Percentiles rank a stretch among this genome's conserved stretches.
These are phyloP conservation scores for Fusarium compactum DNA, from an alignment of 2,329 filamentous ascomycete species.

Conservation along the genomic window DNA sequence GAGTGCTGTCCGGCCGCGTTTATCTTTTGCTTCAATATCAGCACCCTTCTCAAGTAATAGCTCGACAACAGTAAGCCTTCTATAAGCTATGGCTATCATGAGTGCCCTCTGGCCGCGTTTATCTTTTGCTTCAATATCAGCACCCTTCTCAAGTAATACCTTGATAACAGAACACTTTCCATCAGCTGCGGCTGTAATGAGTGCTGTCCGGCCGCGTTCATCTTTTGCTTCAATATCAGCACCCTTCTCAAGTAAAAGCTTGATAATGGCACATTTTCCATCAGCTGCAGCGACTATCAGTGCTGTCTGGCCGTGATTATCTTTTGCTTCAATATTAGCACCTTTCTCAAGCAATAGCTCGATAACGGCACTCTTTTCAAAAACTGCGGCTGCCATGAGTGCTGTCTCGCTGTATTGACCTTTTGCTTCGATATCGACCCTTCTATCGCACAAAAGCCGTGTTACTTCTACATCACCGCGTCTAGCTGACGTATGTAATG, in stretches of 20 bases:
- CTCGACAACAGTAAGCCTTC: neutral
- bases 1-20: too few relatives aligned
- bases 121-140: neutral
- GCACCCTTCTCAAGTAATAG: neutral
- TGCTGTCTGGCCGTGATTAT: rapidly evolving
- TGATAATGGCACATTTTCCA: rapidly evolving
- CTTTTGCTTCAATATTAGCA: neutral
- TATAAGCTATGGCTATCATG: too few relatives aligned
- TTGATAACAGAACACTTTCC: neutral
- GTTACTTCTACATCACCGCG: neutral
- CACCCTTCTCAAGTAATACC: neutral
- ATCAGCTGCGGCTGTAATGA: too few relatives aligned
- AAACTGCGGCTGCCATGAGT: neutral
- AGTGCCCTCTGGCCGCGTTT: too few relatives aligned
- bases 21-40: too few relatives aligned
- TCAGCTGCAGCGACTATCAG: neutral
- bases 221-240: neutral
- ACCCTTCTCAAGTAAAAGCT: neutral
- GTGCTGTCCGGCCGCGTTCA: too few relatives aligned
- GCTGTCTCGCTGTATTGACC: rapidly evolving
- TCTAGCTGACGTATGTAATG: neutral
- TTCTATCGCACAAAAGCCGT: neutral
- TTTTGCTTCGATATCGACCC: neutral
- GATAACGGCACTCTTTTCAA: neutral
- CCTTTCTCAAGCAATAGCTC: neutral